Base-by-base conservation (phyloP, 176 grass and related monocot species). In the Bonia amplexicaulis region DNA sequence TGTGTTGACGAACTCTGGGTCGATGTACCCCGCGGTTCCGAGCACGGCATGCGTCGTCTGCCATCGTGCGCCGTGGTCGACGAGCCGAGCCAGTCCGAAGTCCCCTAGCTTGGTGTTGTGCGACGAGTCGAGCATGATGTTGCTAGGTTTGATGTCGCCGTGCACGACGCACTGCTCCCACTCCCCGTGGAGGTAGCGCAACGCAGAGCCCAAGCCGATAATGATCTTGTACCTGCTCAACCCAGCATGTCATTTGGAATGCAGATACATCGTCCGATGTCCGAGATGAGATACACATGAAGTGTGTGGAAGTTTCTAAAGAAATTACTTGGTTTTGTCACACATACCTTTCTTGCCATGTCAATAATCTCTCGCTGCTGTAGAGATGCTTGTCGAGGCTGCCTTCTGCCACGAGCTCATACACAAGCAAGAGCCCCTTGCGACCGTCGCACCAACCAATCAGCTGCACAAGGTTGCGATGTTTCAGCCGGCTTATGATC, bases 401-500 rank as follows among this genome's bases (percentile, higher is more conserved):
- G 14, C 91, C 85, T 5, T 80, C 29, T 0, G 63, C 73, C 3
- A 81, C 59, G 0, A 79, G 41, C 23, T 79, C 59, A 13, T 79
- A 79, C 0, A 79, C 59, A 12, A 80, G 26, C 26, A 80, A 72
- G 78, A 85, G 48, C 2, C 73, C 80, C 6, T 83, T 63, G 33
- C 2, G 20, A 4, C 29, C 2, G 5, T 53, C 40, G 37, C 29
- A 81, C 79, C 64, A 81, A 0, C 79, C 79, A 0, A 80, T 25
- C 6, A 89, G 37, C 78, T 85, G 76, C n/a, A 89, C 87, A 1
- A 85, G 75, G 44, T 86, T 82, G 17, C 87, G 80, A 46, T 88
- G 87, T 52, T 53, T 23, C 25, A 88, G 47, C 13, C 71, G 80
- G 80, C 73, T 79, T 64, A 88, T 88, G 54, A 79, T 78, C 10